phyloP scores from a whole-genome alignment of 2,329 filamentous ascomycete species.

The Hypomyces rosellus region DNA sequence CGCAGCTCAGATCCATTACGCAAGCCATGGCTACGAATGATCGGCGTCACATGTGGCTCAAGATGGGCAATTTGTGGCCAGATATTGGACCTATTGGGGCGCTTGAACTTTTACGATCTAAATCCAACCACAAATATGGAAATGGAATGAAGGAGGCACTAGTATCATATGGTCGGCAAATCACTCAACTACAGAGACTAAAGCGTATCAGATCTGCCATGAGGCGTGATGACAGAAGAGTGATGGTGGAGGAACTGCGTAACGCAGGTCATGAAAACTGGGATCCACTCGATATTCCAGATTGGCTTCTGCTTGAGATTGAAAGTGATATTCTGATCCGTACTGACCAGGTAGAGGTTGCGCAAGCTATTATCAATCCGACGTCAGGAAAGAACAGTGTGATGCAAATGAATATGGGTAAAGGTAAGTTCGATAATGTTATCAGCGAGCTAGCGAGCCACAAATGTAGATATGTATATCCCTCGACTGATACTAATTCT shows the following conservation, averaged over 20 bases:
- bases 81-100: slow-evolving; percentile 19
- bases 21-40: background rate
- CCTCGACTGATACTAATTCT: background rate
- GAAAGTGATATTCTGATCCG: slow-evolving; percentile 59
- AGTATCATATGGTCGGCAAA: slow-evolving; percentile 34
- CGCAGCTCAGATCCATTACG: background rate
- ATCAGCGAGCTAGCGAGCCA: too few relatives aligned
- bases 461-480: background rate
- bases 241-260: slow-evolving; percentile 1
- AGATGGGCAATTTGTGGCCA: slow-evolving; percentile 37
- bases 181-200: slow-evolving; percentile 26
- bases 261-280: slow-evolving; percentile 44
- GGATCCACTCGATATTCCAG: slow-evolving; percentile 45
- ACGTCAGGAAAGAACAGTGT: slow-evolving; percentile 49
- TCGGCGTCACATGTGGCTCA: background rate
- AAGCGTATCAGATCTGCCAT: background rate
- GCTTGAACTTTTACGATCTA: slow-evolving; percentile 38
- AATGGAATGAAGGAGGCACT: slow-evolving; percentile 32
- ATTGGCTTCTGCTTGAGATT: slow-evolving; percentile 63
- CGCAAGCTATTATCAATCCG: slow-evolving; percentile 52
- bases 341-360: slow-evolving; percentile 55
- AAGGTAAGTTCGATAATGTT: slow-evolving; percentile 32
- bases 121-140: slow-evolving; percentile 22
- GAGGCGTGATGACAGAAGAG: background rate
- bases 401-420: slow-evolving; percentile 62